These are phyloP conservation scores for Evansstolkia leycettana DNA, from an alignment of 495 filamentous ascomycete species.

Conservation along the genomic window DNA sequence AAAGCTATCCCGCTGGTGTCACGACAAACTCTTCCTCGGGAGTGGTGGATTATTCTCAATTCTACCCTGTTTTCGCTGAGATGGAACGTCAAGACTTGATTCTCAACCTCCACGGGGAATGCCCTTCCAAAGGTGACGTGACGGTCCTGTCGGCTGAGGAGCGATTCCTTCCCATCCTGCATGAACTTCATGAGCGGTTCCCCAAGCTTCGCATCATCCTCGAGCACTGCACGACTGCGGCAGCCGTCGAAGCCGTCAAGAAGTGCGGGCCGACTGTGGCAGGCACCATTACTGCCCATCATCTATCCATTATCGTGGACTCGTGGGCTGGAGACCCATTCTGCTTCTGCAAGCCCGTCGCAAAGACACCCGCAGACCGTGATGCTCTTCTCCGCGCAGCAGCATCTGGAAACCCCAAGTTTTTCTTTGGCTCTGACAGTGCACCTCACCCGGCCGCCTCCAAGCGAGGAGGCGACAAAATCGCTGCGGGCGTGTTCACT, in stretches of 20 bases:
- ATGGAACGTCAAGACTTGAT: constrained; percentile 60
- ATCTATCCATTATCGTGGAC: constrained; percentile 67
- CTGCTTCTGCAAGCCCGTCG: constrained; percentile 80
- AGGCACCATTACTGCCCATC: constrained; percentile 63
- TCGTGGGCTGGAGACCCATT: constrained; percentile 64
- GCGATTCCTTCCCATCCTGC: constrained; percentile 65
- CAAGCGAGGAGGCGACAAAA: constrained; percentile 53
- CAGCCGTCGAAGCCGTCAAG: constrained; percentile 67
- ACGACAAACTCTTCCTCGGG: constrained; percentile 82
- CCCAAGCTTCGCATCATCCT: constrained; percentile 70
- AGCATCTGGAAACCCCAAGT: constrained; percentile 56
- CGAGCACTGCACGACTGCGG: constrained; percentile 70
- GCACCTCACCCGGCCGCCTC: constrained; percentile 66
- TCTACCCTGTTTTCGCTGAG: constrained; percentile 67
- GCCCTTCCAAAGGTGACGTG: constrained; percentile 37
- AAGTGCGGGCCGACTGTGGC: constrained; percentile 61
- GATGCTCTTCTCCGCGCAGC: constrained; percentile 60
- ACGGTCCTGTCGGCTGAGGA: constrained; percentile 74
- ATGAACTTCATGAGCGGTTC: constrained; percentile 58
- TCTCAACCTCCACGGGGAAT: constrained; percentile 53
- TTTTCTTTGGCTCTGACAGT: constrained; percentile 64
- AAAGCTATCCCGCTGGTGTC: constrained; percentile 52
- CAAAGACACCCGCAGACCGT: constrained; percentile 64
- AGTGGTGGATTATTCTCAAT: constrained; percentile 57
- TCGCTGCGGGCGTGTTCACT: constrained; percentile 82